Conservation (phyloP, 1,139 yeast species). For the Pichia sp. region DNA sequence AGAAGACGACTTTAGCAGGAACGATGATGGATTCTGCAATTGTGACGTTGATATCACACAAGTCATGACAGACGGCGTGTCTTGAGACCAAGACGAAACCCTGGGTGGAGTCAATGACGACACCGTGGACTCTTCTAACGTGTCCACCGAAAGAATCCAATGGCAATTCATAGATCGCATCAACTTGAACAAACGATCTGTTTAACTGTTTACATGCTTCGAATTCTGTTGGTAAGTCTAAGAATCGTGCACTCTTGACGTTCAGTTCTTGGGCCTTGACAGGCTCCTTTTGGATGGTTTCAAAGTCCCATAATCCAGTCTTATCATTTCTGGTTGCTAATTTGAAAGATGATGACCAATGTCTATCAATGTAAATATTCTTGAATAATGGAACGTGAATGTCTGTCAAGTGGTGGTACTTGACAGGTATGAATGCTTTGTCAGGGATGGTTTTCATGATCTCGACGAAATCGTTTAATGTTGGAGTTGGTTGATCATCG, state of each 20-base stretch:
- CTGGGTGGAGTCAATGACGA: slow-evolving; percentile 72
- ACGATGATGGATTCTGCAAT: slow-evolving; percentile 85
- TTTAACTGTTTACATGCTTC: slow-evolving; percentile 55
- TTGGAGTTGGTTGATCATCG: slow-evolving; percentile 71
- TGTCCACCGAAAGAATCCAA: slow-evolving; percentile 72
- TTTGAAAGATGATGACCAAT: slow-evolving; percentile 76
- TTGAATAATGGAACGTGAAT: slow-evolving; percentile 69
- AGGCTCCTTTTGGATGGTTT: slow-evolving; percentile 61
- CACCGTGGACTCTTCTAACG: slow-evolving; percentile 67
- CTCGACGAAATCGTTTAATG: slow-evolving; percentile 71
- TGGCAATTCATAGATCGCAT: slow-evolving; percentile 62
- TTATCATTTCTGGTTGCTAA: slow-evolving; percentile 74
- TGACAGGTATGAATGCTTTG: slow-evolving; percentile 64
- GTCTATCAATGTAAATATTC: slow-evolving; percentile 73
- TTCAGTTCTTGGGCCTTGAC: slow-evolving; percentile 35
- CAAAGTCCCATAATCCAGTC: slow-evolving; percentile 89
- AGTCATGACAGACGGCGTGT: slow-evolving; percentile 78
- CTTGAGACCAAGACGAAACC: slow-evolving; percentile 84
- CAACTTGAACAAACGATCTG: slow-evolving; percentile 66
- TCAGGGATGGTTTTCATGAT: slow-evolving; percentile 82
- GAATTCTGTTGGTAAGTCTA: slow-evolving; percentile 65
- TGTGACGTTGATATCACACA: slow-evolving; percentile 74
- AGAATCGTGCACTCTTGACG: slow-evolving; percentile 67
- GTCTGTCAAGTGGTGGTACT: slow-evolving; percentile 79
- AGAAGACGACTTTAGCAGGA: slow-evolving; percentile 76